Base-by-base conservation (phyloP, 768 basidiomycete genomes). In the Rubroboletus pulcherrimus region DNA sequence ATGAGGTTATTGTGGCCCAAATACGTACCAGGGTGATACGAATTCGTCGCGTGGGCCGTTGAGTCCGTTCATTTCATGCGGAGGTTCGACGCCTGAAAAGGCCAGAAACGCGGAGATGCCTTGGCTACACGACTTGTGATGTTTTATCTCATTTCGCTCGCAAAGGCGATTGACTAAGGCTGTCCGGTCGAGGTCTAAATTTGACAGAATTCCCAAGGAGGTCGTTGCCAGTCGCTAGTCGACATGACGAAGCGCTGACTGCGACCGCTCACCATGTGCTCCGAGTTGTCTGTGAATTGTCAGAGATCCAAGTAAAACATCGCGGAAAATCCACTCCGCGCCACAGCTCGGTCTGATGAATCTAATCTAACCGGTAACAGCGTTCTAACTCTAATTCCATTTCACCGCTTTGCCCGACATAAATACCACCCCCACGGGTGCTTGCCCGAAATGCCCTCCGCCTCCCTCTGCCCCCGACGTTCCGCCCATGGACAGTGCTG, bases 321-420 rank as follows among this genome's bases (percentile, higher is more conserved):
- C 24, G 26, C 51, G 17, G 51, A 53, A 55, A 62, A 56, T 61
- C 51, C n/a, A 29, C 31, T 50, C 53, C 37, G 55, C 63, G 63
- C 67, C 66, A 63, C 68, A 57, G 55, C 55, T 60, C 60, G 53
- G 59, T 34, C 51, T 42, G 42, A 51, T 53, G 39, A 60, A 70
- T 70, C 59, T 71, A 70, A 72, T 66, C 68, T 66, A 55, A 42
- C 56, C 54, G 58, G 54, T 51, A 56, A 56, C 46, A 54, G 56
- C 55, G 53, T 60, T 60, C 59, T 58, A 70, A 71, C 66, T 70
- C 66, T 70, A 69, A 62, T 59, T 63, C 61, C 63, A 63, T 60
- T 47, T 65, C 54, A 55, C 67, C 52, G 55, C 62, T 40, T 56
- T 57, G 26, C 53, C 59, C 62, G 51, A 68, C 69, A 72, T 70